Conservation (phyloP, 176 grass and related monocot genomes). For the Zizania latifolia region DNA sequence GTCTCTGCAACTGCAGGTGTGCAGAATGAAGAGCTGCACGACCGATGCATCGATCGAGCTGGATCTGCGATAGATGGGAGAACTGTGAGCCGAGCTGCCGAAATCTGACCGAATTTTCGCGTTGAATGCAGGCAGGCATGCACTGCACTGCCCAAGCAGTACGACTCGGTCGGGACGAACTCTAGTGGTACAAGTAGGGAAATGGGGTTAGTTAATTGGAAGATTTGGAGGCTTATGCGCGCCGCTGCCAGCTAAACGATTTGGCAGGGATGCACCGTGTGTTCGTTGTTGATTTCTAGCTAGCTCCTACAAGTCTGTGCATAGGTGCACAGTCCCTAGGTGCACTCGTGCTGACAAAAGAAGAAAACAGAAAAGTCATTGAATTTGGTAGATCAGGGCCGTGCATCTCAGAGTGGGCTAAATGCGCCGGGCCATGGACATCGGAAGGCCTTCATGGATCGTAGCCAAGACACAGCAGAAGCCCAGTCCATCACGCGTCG, state of each 20-base stretch:
- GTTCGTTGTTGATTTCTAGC: not conserved
- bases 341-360: too few species aligned
- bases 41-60: not conserved
- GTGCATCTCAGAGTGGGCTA: not conserved
- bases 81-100: not conserved
- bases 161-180: not conserved
- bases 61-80: not conserved
- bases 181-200: not conserved
- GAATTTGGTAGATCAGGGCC: not conserved
- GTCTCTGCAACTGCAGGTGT: not conserved
- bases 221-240: not conserved
- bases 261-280: not conserved
- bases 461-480: too few species aligned
- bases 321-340: too few species aligned
- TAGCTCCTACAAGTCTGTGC: not conserved
- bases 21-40: not conserved
- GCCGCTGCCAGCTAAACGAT: not conserved
- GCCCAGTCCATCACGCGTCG: not conserved
- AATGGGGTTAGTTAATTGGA: not conserved
- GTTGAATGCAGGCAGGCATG: not conserved
- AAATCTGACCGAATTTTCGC: not conserved
- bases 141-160: not conserved
- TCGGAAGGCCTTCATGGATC: not conserved
- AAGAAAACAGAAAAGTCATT: not conserved
- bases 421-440: not conserved